A percentile compares a stretch with the other conserved stretches of the same genome.
Conservation (phyloP, 768 basidiomycete species). For the Boletus coccyginus region DNA sequence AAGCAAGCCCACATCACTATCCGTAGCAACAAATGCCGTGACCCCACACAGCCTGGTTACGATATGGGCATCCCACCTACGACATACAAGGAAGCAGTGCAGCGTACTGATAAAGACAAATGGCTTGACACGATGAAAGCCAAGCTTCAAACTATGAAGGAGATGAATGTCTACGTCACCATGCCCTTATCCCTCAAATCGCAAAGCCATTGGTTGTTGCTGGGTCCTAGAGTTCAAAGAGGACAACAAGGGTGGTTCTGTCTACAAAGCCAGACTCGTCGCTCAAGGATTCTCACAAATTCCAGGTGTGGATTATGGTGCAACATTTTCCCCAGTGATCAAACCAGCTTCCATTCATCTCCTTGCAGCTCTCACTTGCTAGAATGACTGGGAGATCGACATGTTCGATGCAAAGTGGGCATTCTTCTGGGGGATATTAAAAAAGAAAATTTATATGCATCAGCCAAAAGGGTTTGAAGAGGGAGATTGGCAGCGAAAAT, state of each 20-base stretch:
- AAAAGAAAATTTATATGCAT: background rate
- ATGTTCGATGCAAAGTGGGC: no score
- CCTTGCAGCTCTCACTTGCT: background rate
- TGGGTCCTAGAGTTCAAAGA: conserved; percentile 5
- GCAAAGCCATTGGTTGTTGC: background rate
- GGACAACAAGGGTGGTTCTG: background rate
- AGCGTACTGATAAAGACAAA: no score
- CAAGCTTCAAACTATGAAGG: no score
- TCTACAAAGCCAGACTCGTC: background rate
- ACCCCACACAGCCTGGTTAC: background rate
- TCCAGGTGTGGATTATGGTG: background rate
- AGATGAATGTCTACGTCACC: no score
- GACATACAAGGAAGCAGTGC: background rate
- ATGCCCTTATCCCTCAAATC: no score
- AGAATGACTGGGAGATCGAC: no score
- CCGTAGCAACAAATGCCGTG: background rate
- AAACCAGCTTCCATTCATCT: background rate
- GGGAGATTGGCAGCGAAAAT: background rate
- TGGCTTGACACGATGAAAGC: no score
- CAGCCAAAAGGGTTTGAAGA: background rate
- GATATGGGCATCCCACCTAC: background rate
- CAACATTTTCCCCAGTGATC: background rate
- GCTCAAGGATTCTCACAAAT: background rate
- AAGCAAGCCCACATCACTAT: background rate
- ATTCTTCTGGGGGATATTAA: background rate